A percentile compares a stretch with the other conserved stretches of the same genome.
Conservation (phyloP, 129 eudicot species). For the Pseudognaphalium luteoalbum region DNA sequence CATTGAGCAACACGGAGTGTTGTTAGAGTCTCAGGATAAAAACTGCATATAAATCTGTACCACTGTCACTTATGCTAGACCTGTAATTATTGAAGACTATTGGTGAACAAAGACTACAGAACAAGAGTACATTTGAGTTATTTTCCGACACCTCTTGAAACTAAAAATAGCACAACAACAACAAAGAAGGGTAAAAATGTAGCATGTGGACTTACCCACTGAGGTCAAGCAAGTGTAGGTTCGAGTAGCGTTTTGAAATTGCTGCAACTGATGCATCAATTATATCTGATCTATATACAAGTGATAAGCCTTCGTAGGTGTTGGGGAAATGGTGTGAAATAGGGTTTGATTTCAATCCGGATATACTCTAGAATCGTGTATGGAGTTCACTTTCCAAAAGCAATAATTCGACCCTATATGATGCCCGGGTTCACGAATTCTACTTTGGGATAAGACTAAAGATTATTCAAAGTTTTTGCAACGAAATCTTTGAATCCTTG, state of each 20-base stretch:
- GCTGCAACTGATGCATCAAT: conserved; percentile 97
- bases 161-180: too few relatives aligned
- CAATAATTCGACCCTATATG: too few relatives aligned
- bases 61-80: conserved; percentile 96
- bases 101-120: conserved; percentile 1
- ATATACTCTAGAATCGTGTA: too few relatives aligned
- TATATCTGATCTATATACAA: conserved; percentile 76
- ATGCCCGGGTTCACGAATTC: too few relatives aligned
- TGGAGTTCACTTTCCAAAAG: too few relatives aligned
- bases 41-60: conserved; percentile 93
- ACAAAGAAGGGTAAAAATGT: background rate
- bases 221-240: conserved; percentile 86
- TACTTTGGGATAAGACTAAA: too few relatives aligned
- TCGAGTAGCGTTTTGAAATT: conserved; percentile 71
- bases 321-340: too few relatives aligned
- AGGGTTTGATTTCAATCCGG: too few relatives aligned
- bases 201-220: conserved; percentile 68
- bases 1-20: conserved; percentile 81
- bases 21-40: conserved; percentile 67
- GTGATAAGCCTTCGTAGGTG: conserved; percentile 39
- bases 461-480: too few relatives aligned
- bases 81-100: conserved; percentile 41
- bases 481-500: too few relatives aligned
- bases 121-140: background rate
- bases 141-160: too few relatives aligned